Base-by-base conservation (phyloP, 2,329 filamentous ascomycete species). In the Sclerotinia subarctica region DNA sequence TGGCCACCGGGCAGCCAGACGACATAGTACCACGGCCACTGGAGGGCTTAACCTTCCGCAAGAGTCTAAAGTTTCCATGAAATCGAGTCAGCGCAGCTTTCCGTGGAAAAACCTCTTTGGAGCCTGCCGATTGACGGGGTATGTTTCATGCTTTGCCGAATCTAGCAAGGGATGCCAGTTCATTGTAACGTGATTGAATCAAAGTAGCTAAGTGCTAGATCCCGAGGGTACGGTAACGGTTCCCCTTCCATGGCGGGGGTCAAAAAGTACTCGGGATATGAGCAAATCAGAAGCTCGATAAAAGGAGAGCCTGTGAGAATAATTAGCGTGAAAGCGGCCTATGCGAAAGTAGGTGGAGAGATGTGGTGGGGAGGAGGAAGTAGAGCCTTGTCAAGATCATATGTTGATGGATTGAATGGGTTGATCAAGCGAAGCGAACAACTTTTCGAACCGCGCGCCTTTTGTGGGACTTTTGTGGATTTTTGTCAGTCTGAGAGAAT, bases 151-250 rank as follows among this genome's bases (percentile, higher is more conserved):
- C 52, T 49, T 51, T 58, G 29, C 42, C 11, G 29, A 44, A 17
- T 58, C 19, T 66, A 19, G 52, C 52, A 44, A 58, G 42, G 52
- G 52, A 46, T 46, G 63, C 52, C 29, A 19, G 26, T 19, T 49
- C 59, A 35, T 66, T 38, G 26, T 47, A 66, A 66, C 42, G 21
- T 59, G 32, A 49, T 47, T 66, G 63, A 19, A 46, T 47, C 52
- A 66, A 58, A 26, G 53, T 8, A 59, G 42, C 63, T n/a, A 59
- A n/a, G 21, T 59, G 63, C 52, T 32, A 38, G 42, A 35, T 58
- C 63, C 63, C 63, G 42, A 66, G 63, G 26, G 63, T 26, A 66
- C 63, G 63, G 63, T 66, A 66, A 58, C 52, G 63, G 52, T 58
- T 46, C 38, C 26, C 21, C 26, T 66, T 32, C 26, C 63, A 47